Percentiles rank a stretch among this genome's conserved stretches.
phyloP scores from a whole-genome alignment of 2,329 filamentous ascomycete genomes.

The Nemania sp. region DNA sequence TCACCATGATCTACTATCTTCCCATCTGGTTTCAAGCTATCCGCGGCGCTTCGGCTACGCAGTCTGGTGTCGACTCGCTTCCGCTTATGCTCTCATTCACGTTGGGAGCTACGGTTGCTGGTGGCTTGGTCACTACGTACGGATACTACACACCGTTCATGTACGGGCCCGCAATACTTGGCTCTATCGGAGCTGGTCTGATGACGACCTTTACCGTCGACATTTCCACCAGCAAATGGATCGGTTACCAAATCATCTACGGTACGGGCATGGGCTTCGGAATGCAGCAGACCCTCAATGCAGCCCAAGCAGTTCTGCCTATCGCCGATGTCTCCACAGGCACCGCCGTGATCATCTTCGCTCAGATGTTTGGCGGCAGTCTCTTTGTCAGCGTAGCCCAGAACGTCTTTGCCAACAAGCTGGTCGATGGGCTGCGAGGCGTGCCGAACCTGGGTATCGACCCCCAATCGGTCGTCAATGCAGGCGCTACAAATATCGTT shows the following conservation, averaged over 20 bases:
- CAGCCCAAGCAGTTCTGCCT: conserved; percentile 12
- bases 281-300: conserved; percentile 14
- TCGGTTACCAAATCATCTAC: conserved; percentile 20
- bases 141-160: conserved; percentile 21
- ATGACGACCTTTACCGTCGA: conserved; percentile 14
- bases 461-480: no score
- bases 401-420: conserved; percentile 18
- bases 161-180: conserved; percentile 13
- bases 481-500: no score
- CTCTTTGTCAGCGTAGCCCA: conserved; percentile 18
- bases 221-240: conserved; percentile 3
- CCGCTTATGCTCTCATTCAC: conserved; percentile 16
- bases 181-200: conserved; percentile 16
- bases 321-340: conserved; percentile 11
- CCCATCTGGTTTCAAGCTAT: conserved; percentile 25
- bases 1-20: conserved; percentile 20
- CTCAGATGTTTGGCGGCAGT: conserved; percentile 18
- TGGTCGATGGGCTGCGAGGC: conserved; percentile 3
- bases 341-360: conserved; percentile 13
- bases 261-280: conserved; percentile 15
- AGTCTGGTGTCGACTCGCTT: conserved; percentile 16
- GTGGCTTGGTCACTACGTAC: conserved; percentile 14
- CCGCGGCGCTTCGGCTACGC: conserved; percentile 12
- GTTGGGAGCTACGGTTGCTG: conserved; percentile 11
- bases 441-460: no score